Conservation (phyloP, 1,284 basidiomycete species). For the Fomitopsis pinicola region DNA sequence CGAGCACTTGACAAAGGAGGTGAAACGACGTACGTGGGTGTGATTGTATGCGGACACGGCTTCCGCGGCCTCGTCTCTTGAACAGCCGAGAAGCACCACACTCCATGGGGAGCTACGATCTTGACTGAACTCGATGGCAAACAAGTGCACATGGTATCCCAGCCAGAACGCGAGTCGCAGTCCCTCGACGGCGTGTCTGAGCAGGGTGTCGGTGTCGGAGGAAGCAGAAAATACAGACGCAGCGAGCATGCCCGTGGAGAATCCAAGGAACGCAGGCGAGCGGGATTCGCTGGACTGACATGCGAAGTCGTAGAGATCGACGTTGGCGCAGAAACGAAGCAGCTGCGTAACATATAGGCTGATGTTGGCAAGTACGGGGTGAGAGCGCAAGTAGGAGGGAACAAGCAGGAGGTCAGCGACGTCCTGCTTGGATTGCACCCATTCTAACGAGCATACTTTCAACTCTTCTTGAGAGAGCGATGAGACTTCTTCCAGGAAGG, state of each 20-base stretch:
- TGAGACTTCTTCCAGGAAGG: constrained; percentile 44
- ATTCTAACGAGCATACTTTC: constrained; percentile 33
- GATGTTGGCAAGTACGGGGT: constrained; percentile 47
- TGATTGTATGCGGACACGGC: background rate
- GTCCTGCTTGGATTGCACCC: constrained; percentile 33
- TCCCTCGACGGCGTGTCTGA: constrained; percentile 43
- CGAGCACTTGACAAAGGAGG: background rate
- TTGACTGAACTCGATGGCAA: constrained; percentile 16
- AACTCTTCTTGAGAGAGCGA: constrained; percentile 36
- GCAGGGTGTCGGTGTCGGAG: constrained; percentile 34
- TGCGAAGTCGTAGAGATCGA: background rate
- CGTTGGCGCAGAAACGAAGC: constrained; percentile 42
- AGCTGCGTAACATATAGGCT: constrained; percentile 49
- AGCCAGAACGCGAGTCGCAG: constrained; percentile 58
- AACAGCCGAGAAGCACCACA: background rate
- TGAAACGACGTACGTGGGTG: background rate
- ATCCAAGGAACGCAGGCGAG: constrained; percentile 43
- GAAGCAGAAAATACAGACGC: constrained; percentile 53
- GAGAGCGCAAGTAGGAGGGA: constrained; percentile 31
- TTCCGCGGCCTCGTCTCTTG: background rate
- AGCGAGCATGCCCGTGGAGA: constrained; percentile 59
- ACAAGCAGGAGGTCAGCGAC: constrained; percentile 35
- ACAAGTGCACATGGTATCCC: constrained; percentile 46
- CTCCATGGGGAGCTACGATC: background rate
- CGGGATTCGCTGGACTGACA: constrained; percentile 18